A percentile compares a stretch with the other conserved stretches of the same genome.
phyloP scores from a whole-genome alignment of 2,329 filamentous ascomycete species.

The Aphanocladium album region DNA sequence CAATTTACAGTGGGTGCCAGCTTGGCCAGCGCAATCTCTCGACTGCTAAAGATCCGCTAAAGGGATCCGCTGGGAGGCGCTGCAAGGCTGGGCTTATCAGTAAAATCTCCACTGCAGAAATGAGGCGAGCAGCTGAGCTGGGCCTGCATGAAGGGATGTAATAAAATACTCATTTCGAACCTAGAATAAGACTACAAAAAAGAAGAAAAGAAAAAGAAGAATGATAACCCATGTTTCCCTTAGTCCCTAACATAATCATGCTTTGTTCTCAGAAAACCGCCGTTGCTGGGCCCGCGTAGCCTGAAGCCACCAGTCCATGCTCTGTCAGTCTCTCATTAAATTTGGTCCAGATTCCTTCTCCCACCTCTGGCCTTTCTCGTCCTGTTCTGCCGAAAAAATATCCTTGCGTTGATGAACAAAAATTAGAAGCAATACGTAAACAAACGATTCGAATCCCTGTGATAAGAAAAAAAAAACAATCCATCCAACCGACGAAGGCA shows the following conservation, averaged over 20 bases:
- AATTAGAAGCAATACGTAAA: not conserved
- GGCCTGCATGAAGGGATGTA: not conserved
- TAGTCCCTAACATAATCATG: not conserved
- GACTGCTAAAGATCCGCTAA: not conserved
- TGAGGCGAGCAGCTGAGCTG: not conserved
- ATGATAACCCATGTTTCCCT: slow-evolving; percentile 1
- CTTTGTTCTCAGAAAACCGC: not conserved
- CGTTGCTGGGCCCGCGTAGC: not conserved
- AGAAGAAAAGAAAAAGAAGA: too few species aligned
- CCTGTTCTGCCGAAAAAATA: not conserved
- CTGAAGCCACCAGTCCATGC: not conserved
- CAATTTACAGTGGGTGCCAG: too few species aligned
- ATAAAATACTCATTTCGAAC: not conserved
- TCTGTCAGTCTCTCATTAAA: not conserved
- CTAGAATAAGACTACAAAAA: slow-evolving; percentile 2
- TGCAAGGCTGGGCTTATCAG: not conserved
- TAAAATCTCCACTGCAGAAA: not conserved
- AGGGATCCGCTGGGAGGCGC: not conserved
- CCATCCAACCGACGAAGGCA: slow-evolving; percentile 28
- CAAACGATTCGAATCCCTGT: not conserved
- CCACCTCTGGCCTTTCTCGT: not conserved
- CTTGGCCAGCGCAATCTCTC: not conserved
- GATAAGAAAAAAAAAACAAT: not conserved
- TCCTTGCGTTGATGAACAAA: not conserved
- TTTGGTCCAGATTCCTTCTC: not conserved